Conservation (phyloP, 2,329 filamentous ascomycete genomes). For the Neoarthrinium moseri region DNA sequence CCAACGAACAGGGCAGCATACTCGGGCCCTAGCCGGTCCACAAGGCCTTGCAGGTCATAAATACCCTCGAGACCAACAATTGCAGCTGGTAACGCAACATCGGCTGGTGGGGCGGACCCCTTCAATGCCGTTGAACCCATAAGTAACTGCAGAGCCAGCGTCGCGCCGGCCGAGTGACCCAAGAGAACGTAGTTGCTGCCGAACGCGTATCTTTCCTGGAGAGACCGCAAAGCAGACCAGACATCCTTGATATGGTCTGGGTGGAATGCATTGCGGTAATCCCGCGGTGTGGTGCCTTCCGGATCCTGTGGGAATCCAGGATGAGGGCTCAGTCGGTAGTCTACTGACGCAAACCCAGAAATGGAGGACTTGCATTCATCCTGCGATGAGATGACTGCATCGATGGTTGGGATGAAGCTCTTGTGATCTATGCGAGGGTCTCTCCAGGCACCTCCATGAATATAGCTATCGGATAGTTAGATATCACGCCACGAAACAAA, state of each 20-base stretch:
- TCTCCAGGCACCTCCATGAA: conserved; percentile 65
- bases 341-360: conserved; percentile 62
- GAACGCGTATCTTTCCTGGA: conserved; percentile 45
- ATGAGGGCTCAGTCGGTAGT: conserved; percentile 61
- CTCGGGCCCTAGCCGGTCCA: conserved; percentile 39
- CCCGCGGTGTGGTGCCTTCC: conserved; percentile 28
- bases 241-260: conserved; percentile 63
- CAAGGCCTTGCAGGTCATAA: conserved; percentile 60
- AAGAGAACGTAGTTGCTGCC: conserved; percentile 50
- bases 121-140: conserved; percentile 38
- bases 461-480: too few relatives aligned
- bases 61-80: conserved; percentile 66
- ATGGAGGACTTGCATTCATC: conserved; percentile 31
- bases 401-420: conserved; percentile 39
- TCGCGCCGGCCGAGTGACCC: conserved; percentile 65
- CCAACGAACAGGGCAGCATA: conserved; percentile 58
- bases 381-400: conserved; percentile 10
- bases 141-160: conserved; percentile 60
- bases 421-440: conserved; percentile 51
- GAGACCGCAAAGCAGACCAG: conserved; percentile 45
- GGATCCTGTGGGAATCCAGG: conserved; percentile 45
- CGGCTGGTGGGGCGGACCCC: conserved; percentile 13
- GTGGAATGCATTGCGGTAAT: conserved; percentile 46
- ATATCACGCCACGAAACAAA: too few relatives aligned
- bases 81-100: conserved; percentile 42